Conservation (phyloP, 345 rosid genomes). For the Dipteronia sinensis region DNA sequence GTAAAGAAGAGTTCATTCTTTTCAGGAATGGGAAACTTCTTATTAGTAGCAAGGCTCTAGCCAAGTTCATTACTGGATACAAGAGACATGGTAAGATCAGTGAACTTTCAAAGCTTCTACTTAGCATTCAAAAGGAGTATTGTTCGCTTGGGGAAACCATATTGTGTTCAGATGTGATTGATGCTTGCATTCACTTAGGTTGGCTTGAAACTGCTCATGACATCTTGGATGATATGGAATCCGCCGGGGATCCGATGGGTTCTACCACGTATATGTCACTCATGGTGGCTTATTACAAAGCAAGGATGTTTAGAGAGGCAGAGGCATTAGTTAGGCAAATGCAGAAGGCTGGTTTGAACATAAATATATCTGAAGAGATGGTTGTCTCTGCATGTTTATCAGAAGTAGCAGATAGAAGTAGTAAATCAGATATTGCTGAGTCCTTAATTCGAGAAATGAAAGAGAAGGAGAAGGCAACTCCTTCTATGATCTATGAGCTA, state of each 20-base stretch:
- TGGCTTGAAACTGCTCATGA: slow-evolving; percentile 90
- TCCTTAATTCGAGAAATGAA: slow-evolving; percentile 45
- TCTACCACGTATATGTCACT: slow-evolving; percentile 42
- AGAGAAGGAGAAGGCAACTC: slow-evolving; percentile 35
- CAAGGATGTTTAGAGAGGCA: slow-evolving; percentile 61
- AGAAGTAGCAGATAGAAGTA: slow-evolving; percentile 32
- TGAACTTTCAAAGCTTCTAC: slow-evolving; percentile 60
- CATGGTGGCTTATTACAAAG: slow-evolving; percentile 53
- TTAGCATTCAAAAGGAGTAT: slow-evolving; percentile 37
- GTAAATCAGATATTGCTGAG: slow-evolving; percentile 42
- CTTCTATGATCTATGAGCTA: slow-evolving; percentile 49
- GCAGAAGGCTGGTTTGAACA: slow-evolving; percentile 47
- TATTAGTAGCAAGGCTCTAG: slow-evolving; percentile 52
- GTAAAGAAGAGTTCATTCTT: slow-evolving; percentile 42
- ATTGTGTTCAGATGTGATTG: slow-evolving; percentile 54
- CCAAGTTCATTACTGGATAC: slow-evolving; percentile 63
- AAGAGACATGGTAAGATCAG: slow-evolving; percentile 47
- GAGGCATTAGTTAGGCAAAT: slow-evolving; percentile 58
- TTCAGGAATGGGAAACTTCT: slow-evolving; percentile 53
- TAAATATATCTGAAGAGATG: slow-evolving; percentile 36
- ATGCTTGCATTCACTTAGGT: slow-evolving; percentile 60
- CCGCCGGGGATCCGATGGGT: slow-evolving; percentile 44
- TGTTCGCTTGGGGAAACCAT: slow-evolving; percentile 20
- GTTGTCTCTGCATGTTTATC: slow-evolving; percentile 24
- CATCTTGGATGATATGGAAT: slow-evolving; percentile 76